Percentiles rank a stretch among this genome's conserved stretches.
phyloP scores from a whole-genome alignment of 352 stramenopile species.

The Globisporangium nodosum region DNA sequence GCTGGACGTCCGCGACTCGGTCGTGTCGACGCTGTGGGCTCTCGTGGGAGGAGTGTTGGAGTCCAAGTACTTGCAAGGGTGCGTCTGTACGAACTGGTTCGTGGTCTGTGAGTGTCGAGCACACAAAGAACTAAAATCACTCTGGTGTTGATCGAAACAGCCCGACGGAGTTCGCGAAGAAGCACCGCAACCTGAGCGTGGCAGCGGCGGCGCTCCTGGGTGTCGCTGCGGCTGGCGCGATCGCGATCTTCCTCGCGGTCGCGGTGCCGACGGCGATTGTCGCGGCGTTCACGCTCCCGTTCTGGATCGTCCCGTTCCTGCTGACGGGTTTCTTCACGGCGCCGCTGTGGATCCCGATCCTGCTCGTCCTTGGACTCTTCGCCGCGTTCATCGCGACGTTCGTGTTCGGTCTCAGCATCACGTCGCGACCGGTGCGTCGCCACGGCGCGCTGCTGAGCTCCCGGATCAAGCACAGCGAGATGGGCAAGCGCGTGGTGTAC shows the following conservation, averaged over 20 bases:
- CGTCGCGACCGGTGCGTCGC: constrained; percentile 67
- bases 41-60: constrained; percentile 25
- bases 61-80: constrained; percentile 44
- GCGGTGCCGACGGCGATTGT: constrained; percentile 64
- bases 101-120: not conserved
- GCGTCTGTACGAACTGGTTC: not conserved
- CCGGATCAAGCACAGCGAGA: constrained; percentile 79
- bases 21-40: constrained; percentile 48
- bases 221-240: constrained; percentile 37
- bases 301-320: constrained; percentile 83
- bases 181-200: constrained; percentile 68
- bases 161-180: constrained; percentile 62
- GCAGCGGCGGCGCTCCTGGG: constrained; percentile 49
- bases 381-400: constrained; percentile 62
- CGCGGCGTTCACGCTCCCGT: constrained; percentile 72
- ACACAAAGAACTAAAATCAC: not conserved
- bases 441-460: constrained; percentile 64
- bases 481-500: constrained; percentile 80
- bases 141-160: constrained; percentile 11
- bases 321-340: constrained; percentile 73
- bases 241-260: constrained; percentile 59
- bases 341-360: constrained; percentile 67
- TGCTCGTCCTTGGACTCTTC: constrained; percentile 61
- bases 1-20: constrained; percentile 63
- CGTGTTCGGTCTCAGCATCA: constrained; percentile 68